phyloP scores from a whole-genome alignment of 306 rosid species.

The Corylus heterophylla region DNA sequence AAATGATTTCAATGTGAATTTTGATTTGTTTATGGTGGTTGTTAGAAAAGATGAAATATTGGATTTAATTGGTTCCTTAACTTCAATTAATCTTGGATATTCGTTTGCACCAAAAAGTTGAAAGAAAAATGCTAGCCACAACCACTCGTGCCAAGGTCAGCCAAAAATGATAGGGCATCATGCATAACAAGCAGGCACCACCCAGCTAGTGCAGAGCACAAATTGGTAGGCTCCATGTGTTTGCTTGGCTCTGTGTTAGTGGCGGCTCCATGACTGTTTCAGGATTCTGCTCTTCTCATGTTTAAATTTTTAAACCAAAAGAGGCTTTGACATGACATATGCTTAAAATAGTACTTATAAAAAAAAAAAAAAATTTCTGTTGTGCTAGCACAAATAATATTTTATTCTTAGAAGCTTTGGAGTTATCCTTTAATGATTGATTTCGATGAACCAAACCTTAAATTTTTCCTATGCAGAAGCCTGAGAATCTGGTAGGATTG shows the following conservation, averaged over 20 bases:
- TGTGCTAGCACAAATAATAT: neutral
- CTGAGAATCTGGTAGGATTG: constrained; percentile 56
- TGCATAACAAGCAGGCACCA: too few species aligned
- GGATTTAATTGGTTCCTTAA: neutral
- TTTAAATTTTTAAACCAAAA: neutral
- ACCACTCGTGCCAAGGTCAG: too few species aligned
- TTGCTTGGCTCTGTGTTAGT: neutral
- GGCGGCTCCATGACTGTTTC: neutral
- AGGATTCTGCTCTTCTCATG: neutral
- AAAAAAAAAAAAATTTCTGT: neutral
- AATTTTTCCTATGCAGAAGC: constrained; percentile 55
- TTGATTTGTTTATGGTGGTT: neutral
- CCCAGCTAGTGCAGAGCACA: too few species aligned
- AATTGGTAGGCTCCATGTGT: neutral
- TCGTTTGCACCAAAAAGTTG: too few species aligned
- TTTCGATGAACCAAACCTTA: constrained; percentile 9
- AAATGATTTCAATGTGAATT: constrained; percentile 17
- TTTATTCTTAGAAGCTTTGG: constrained; percentile 1
- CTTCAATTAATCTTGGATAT: neutral
- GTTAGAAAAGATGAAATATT: neutral
- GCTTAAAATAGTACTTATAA: neutral
- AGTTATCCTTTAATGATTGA: constrained; percentile 1
- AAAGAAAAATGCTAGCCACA: too few species aligned
- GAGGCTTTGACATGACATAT: neutral
- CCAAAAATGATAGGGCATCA: too few species aligned